Evolutionary conservation across 768 basidiomycete genomes (phyloP), one percentile per base, ranked within the genome.

Genomic region (Coprinopsis marcescibilis): DNA sequence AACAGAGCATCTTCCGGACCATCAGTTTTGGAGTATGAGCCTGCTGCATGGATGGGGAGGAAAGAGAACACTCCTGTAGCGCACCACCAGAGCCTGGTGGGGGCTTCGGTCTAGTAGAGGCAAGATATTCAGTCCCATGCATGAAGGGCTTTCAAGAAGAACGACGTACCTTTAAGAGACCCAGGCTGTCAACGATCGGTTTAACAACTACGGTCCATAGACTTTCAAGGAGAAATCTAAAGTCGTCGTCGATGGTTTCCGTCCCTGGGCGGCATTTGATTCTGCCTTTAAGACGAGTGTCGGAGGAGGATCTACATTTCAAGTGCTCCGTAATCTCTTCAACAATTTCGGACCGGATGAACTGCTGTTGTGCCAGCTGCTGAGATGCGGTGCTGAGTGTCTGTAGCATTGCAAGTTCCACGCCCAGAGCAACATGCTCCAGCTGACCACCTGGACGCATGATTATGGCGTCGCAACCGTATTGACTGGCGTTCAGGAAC

Each of bases 1-100:
- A 12, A 19, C 23, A 40, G 20, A 21, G 15, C 15, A 12, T 40
- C 15, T 17, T 17, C 38, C 14, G 38, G 12, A 5, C n/a, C 14
- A 32, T 8, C 8, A 4, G 17, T 13, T 4, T n/a, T 4, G 13
- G 38, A 12, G 15, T 17, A 40, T 5, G 4, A 13, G 19, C 38
- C 38, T n/a, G 38, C 38, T 5, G 38, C 38, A 40, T 40, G 38
- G 24, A 40, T 40, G 3, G 38, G 38, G 23, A 40, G 38, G 24
- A 40, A 40, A 14, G 15, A 13, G 24, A 40, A 40, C 14, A 24
- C 15, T 3, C 38, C 38, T n/a, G 38, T 21, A 5, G 38, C 15
- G 20, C 38, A 40, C 38, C 38, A 40, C 38, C 38, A 40, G 2
- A 40, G 15, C 13, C 38, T 40, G 14, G 5, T n/a, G 5, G 38